Conservation (phyloP, 768 basidiomycete genomes). For the Mycena maculata region DNA sequence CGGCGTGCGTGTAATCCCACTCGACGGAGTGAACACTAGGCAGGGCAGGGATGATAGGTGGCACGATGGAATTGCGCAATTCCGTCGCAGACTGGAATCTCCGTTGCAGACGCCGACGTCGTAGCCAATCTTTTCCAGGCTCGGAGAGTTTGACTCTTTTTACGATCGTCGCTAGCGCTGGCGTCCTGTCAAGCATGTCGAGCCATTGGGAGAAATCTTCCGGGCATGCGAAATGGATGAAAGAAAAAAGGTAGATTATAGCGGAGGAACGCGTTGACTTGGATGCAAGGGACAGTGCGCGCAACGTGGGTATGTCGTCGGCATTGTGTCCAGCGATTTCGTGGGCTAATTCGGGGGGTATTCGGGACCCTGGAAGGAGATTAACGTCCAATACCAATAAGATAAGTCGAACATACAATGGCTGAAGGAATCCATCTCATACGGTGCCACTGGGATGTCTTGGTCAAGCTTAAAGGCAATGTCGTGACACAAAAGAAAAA, state of each 20-base stretch:
- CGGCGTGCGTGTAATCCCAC: too few relatives aligned
- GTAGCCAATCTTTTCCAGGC: neutral
- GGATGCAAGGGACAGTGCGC: conserved; percentile 21
- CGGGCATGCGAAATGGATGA: conserved; percentile 8
- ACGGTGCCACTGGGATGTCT: too few relatives aligned
- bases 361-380: conserved; percentile 12
- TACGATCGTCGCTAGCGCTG: conserved; percentile 5
- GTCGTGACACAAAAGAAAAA: too few relatives aligned
- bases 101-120: neutral
- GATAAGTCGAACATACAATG: too few relatives aligned
- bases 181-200: conserved; percentile 15
- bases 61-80: too few relatives aligned
- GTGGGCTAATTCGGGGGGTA: conserved; percentile 20
- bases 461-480: too few relatives aligned
- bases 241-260: conserved; percentile 19
- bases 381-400: too few relatives aligned
- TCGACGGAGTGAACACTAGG: too few relatives aligned
- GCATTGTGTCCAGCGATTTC: conserved; percentile 27
- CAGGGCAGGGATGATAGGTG: too few relatives aligned
- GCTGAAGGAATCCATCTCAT: too few relatives aligned
- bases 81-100: too few relatives aligned
- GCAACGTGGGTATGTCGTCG: conserved; percentile 10
- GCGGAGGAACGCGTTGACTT: conserved; percentile 12
- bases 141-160: conserved; percentile 15
- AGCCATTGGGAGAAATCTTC: conserved; percentile 23